phyloP scores from a whole-genome alignment of 208 protist genomes.

The Crithidia acanthocephali region DNA sequence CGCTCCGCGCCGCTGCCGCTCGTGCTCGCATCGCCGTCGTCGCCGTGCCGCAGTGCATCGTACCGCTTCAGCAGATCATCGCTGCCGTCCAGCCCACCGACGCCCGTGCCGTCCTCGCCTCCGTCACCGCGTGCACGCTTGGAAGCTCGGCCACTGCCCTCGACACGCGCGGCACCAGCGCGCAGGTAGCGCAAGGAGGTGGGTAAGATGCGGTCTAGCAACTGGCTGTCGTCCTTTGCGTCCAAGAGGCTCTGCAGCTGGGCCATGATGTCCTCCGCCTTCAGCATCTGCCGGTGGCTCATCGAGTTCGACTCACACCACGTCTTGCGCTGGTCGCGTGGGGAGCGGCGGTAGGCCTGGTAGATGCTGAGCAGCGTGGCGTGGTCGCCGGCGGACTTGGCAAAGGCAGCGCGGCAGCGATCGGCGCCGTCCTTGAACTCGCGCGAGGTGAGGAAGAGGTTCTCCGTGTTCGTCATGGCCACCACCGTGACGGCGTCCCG shows the following conservation, averaged over 20 bases:
- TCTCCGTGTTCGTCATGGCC: constrained; percentile 92
- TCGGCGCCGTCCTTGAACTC: constrained; percentile 81
- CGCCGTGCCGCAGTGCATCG: constrained; percentile 27
- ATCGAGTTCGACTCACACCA: constrained; percentile 89
- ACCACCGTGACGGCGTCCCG: constrained; percentile 96
- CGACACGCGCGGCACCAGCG: background rate
- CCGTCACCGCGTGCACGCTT: constrained; percentile 10
- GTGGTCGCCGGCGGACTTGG: constrained; percentile 86
- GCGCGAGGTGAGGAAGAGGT: constrained; percentile 81
- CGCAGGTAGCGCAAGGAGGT: constrained; percentile 27
- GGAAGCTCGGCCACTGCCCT: constrained; percentile 15
- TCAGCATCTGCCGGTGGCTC: constrained; percentile 85
- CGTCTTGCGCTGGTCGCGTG: constrained; percentile 62
- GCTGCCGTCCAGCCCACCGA: constrained; percentile 2
- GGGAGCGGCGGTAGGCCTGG: constrained; percentile 68
- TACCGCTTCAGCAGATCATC: constrained; percentile 42
- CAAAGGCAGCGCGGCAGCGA: constrained; percentile 68
- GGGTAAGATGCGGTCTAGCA: constrained; percentile 53
- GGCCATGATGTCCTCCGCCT: constrained; percentile 83
- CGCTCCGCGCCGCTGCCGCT: background rate
- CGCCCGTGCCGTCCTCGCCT: background rate
- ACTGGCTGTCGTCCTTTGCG: constrained; percentile 54
- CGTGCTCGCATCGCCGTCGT: background rate
- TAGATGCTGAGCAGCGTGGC: constrained; percentile 87
- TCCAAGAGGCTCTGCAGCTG: constrained; percentile 75